Percentiles rank a stretch among this genome's conserved stretches.
These are phyloP conservation scores for Bryoglossum gracile DNA, from an alignment of 495 filamentous ascomycete species.

Conservation along the genomic window DNA sequence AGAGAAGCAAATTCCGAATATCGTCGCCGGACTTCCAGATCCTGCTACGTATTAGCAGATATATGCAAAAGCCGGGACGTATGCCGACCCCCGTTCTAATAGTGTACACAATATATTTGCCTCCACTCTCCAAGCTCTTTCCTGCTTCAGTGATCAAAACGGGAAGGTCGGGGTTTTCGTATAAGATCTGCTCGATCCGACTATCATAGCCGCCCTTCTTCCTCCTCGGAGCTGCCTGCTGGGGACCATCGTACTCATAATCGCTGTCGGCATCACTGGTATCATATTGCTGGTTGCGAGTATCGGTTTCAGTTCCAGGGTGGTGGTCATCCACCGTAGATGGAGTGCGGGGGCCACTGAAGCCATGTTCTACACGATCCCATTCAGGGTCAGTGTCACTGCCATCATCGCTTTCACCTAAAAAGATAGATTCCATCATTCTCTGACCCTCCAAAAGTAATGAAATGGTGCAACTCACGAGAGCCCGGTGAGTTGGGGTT, in stretches of 20 bases:
- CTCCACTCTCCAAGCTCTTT: slow-evolving; percentile 87
- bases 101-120: slow-evolving; percentile 89
- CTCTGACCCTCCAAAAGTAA: slow-evolving; percentile 6
- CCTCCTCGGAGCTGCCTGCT: slow-evolving; percentile 43
- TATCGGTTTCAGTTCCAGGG: slow-evolving; percentile 3
- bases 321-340: slow-evolving; percentile 24
- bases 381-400: slow-evolving; percentile 37
- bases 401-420: slow-evolving; percentile 25
- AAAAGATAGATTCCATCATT: slow-evolving; percentile 30
- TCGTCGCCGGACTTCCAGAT: slow-evolving; percentile 85
- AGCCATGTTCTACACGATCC: slow-evolving; percentile 33
- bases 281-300: slow-evolving; percentile 31
- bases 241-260: slow-evolving; percentile 42
- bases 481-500: slow-evolving; percentile 56
- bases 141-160: slow-evolving; percentile 91
- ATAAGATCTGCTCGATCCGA: slow-evolving; percentile 90
- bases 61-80: not conserved
- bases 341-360: slow-evolving; percentile 18
- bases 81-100: slow-evolving; percentile 81
- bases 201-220: slow-evolving; percentile 88
- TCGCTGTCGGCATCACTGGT: slow-evolving; percentile 48
- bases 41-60: slow-evolving; percentile 42
- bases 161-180: slow-evolving; percentile 82
- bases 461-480: slow-evolving; percentile 36
- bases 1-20: slow-evolving; percentile 98